Percentiles rank a stretch among this genome's conserved stretches.
These are phyloP conservation scores for Nannochloropsis granulata DNA, from an alignment of 108 stramenopile genomes.

Conservation along the genomic window DNA sequence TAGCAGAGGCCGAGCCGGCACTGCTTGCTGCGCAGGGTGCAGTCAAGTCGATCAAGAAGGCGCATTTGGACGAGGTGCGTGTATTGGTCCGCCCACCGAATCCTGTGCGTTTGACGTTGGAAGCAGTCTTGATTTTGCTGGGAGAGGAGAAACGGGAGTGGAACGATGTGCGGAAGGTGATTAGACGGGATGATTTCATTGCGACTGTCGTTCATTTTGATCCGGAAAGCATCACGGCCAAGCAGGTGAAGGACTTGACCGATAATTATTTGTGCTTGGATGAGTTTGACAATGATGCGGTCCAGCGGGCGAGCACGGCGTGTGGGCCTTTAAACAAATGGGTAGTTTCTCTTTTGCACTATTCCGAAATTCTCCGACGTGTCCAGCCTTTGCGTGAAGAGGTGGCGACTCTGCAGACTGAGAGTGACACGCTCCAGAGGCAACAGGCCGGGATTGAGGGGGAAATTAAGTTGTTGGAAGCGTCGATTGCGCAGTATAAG, in stretches of 20 bases:
- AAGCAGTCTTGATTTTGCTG: slow-evolving; percentile 88
- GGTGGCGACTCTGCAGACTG: slow-evolving; percentile 48
- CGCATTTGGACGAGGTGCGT: slow-evolving; percentile 87
- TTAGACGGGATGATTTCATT: slow-evolving; percentile 83
- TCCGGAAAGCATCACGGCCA: slow-evolving; percentile 63
- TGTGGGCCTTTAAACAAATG: slow-evolving; percentile 95
- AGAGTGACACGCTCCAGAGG: slow-evolving; percentile 2
- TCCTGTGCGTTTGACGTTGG: slow-evolving; percentile 78
- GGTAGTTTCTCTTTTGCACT: slow-evolving; percentile 83
- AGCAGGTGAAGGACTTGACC: neutral
- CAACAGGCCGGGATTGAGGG: neutral
- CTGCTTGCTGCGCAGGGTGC: slow-evolving; percentile 62
- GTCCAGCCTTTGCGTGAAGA: slow-evolving; percentile 92
- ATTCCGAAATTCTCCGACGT: slow-evolving; percentile 73
- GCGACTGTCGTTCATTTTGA: slow-evolving; percentile 84
- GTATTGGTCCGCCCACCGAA: slow-evolving; percentile 73
- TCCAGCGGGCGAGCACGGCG: slow-evolving; percentile 48
- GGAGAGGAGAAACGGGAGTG: slow-evolving; percentile 75
- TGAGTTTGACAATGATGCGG: slow-evolving; percentile 10
- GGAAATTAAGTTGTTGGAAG: neutral
- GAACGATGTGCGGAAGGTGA: slow-evolving; percentile 77
- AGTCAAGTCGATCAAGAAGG: slow-evolving; percentile 84
- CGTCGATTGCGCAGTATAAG: slow-evolving; percentile 51
- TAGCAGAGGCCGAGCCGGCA: slow-evolving; percentile 91
- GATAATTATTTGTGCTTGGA: neutral